Evolutionary conservation across 768 basidiomycete genomes (phyloP), one percentile per base, ranked within the genome.

Genomic region (Exidia glandulosa): DNA sequence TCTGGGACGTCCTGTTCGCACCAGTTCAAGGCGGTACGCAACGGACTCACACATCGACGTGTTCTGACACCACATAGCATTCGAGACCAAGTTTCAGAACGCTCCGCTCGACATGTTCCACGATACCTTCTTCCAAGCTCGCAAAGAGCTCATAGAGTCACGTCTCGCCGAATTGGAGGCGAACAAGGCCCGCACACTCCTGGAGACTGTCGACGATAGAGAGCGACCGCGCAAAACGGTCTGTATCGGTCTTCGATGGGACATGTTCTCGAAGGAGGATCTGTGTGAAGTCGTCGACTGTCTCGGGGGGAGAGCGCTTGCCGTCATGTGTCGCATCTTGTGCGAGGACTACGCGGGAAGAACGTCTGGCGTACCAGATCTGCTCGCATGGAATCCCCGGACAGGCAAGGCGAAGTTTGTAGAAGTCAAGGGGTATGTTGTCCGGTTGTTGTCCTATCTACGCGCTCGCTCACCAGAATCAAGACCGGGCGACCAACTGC

Each of bases 161-260:
- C 83, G 93, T 2, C 71, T 97, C 29, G 67, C 71, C 19, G 82
- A 81, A 36, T 84, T 97, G 61, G 71, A 73, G 58, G 69, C 72
- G 2, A 86, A 84, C 1, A 66, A 76, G 29, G 88, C 82, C 1
- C 68, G 68, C 1, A 73, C 80, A 30, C 77, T 96, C 59, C 67
- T 93, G 19, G 73, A 72, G 56, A 71, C 69, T 32, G 78, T 84
- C n/a, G 89, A 94, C 63, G 78, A 79, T 12, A 70, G 79, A 34
- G 83, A 95, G 66, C 74, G 89, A 50, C 77, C 77, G 56, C 78
- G 77, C 48, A 78, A 76, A 33, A 91, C 88, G 1, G 85, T 84
- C 78, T 93, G 89, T 59, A 81, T 94, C 23, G 95, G 95, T 3
- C 83, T 94, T 50, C 77, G 76, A 16, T 98, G 95, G 95, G 87